Conservation (phyloP, 768 basidiomycete species). For the Dioszegia hungarica region DNA sequence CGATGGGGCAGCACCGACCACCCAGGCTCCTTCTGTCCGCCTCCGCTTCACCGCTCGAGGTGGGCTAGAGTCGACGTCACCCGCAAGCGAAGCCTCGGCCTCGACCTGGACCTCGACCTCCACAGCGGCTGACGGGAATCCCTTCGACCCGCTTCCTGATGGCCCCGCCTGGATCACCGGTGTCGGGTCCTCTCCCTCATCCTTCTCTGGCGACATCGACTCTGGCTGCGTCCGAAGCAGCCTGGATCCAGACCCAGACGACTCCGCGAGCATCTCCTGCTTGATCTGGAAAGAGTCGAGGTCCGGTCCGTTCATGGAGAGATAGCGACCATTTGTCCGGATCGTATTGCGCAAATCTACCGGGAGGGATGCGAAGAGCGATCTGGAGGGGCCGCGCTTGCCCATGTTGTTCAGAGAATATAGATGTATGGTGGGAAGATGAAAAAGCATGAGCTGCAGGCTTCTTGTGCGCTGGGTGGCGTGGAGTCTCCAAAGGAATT, state of each 20-base stretch:
- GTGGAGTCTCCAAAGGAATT: too few species aligned
- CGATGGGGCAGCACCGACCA: neutral
- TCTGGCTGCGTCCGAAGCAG: conserved; percentile 16
- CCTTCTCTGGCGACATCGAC: conserved; percentile 1
- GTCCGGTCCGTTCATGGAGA: neutral
- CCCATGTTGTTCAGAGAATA: neutral
- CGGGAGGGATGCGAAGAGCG: conserved; percentile 38
- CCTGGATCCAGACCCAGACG: neutral
- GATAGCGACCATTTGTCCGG: conserved; percentile 8
- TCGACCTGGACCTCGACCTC: neutral
- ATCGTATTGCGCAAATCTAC: conserved; percentile 28
- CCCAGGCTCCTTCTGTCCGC: neutral
- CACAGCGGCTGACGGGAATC: neutral
- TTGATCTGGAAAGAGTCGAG: conserved; percentile 10
- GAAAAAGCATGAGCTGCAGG: too few species aligned
- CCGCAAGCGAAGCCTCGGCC: neutral
- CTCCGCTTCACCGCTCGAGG: neutral
- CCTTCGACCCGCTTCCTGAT: too few species aligned
- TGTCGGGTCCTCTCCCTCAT: neutral
- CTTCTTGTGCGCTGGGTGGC: too few species aligned
- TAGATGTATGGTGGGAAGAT: too few species aligned
- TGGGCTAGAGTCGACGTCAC: neutral
- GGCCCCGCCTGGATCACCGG: neutral
- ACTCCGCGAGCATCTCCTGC: neutral
- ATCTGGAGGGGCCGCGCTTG: conserved; percentile 13